Evolutionary conservation across 441 rosid genomes (phyloP), one percentile per base, ranked within the genome.

Genomic region (Sinapis alba): DNA sequence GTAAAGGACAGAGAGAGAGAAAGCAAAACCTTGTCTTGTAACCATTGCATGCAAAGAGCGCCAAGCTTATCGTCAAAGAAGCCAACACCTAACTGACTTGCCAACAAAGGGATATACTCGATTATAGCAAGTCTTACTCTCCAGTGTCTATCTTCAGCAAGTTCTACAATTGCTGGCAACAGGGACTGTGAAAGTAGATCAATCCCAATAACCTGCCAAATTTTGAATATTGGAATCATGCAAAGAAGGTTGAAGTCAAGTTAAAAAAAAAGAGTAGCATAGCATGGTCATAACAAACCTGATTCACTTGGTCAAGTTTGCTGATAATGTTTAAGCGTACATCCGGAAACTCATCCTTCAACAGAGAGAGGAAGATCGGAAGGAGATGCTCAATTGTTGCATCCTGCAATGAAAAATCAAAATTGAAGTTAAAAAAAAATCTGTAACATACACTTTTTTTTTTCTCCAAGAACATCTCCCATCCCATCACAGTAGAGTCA

Each of bases 271-370:
- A 43, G 56, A 50, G 11, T 50, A 47, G 50, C 50, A 43, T 50
- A 47, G 50, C 50, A 43, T 5, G 19, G 19, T 65, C 65, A 64
- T 58, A 54, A 43, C 86, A 71, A 70, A 95, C 99, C 99, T 93
- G 98, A 65, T 95, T 91, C 67, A 95, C 99, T 91, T 95, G 95
- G 83, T 95, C 99, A 54, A 91, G 98, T 87, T 95, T 95, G 95
- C 99, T 93, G 76, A 95, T 95, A 18, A 95, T 89, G 80, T 89
- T 94, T 51, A 94, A 86, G 26, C 99, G 90, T 70, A 95, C 99
- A 80, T 93, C 99, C 50, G 99, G 96, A 83, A 91, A 93, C 69
- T 93, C 98, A 79, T 95, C 99, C 81, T 91, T 95, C 84, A 95
- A 79, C 61, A 95, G 97, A 21, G 98, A 93, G 30, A 95, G 97